Percentiles rank a stretch among this genome's conserved stretches.
Evolutionary conservation across 2,329 filamentous ascomycete species (phyloP).

Genomic region (Botrytis fabae): DNA sequence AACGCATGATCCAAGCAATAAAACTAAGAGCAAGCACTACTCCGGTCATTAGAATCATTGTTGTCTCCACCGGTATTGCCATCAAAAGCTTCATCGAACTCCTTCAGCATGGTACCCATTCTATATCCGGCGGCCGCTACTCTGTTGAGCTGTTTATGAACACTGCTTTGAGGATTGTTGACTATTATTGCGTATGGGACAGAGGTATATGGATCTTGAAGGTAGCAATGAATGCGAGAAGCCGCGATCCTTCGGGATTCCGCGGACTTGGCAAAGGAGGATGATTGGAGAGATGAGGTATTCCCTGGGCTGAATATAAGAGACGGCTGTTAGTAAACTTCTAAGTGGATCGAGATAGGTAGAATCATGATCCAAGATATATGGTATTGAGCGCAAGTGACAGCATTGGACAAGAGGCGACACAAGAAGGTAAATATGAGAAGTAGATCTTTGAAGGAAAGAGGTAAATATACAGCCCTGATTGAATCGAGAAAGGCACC

Average conservation of each 20-base stretch:
- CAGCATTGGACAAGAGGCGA: neutral
- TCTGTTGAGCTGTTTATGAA: neutral
- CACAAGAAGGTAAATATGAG: neutral
- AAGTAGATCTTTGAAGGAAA: neutral
- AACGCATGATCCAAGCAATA: neutral
- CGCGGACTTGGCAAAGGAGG: neutral
- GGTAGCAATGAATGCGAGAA: neutral
- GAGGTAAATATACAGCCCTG: neutral
- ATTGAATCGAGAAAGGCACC: too few relatives aligned
- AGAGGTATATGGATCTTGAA: neutral
- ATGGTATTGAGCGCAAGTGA: rapidly evolving
- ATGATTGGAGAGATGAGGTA: neutral
- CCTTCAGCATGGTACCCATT: neutral
- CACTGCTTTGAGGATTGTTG: neutral
- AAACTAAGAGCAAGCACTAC: neutral
- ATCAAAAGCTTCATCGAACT: neutral
- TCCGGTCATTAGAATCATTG: neutral
- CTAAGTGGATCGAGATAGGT: neutral
- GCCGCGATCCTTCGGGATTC: neutral
- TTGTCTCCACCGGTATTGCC: neutral
- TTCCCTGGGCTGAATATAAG: neutral
- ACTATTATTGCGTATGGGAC: neutral
- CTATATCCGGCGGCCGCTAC: neutral
- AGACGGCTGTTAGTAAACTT: neutral
- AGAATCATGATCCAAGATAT: neutral